A percentile compares a stretch with the other conserved stretches of the same genome.
Conservation (phyloP, 352 stramenopile species). For the Phytophthora sansomeana region DNA sequence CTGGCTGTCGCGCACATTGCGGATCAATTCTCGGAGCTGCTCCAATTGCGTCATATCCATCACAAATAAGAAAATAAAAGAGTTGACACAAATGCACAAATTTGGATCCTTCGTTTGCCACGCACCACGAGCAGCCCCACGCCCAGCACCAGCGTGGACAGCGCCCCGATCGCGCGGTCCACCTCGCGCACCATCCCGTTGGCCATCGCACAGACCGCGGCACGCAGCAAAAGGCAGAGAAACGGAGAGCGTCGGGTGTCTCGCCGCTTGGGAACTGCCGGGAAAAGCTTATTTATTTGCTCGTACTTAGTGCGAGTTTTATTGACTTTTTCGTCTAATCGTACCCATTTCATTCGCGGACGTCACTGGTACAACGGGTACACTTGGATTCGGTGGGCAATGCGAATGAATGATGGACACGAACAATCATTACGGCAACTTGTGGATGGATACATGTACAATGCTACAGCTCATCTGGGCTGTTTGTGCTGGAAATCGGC, state of each 20-base stretch:
- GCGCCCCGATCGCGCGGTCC: conserved; percentile 77
- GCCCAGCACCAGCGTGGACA: conserved; percentile 81
- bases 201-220: conserved; percentile 36
- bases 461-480: conserved; percentile 12
- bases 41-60: no score
- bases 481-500: conserved; percentile 23
- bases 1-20: conserved; percentile 52
- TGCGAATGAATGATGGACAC: neutral
- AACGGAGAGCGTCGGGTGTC: no score
- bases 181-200: conserved; percentile 78
- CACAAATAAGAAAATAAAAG: conserved; percentile 3
- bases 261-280: conserved; percentile 30
- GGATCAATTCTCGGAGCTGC: conserved; percentile 72
- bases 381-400: no score
- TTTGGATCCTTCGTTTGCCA: neutral
- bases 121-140: conserved; percentile 76
- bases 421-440: conserved; percentile 3
- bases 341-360: conserved; percentile 23
- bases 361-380: no score
- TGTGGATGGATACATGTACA: conserved; percentile 18
- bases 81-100: neutral
- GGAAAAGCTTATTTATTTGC: conserved; percentile 35
- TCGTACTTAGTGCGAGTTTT: conserved; percentile 22
- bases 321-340: conserved; percentile 26
- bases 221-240: conserved; percentile 8